Conservation (phyloP, 441 rosid species). For the Dalechampia spathulata region DNA sequence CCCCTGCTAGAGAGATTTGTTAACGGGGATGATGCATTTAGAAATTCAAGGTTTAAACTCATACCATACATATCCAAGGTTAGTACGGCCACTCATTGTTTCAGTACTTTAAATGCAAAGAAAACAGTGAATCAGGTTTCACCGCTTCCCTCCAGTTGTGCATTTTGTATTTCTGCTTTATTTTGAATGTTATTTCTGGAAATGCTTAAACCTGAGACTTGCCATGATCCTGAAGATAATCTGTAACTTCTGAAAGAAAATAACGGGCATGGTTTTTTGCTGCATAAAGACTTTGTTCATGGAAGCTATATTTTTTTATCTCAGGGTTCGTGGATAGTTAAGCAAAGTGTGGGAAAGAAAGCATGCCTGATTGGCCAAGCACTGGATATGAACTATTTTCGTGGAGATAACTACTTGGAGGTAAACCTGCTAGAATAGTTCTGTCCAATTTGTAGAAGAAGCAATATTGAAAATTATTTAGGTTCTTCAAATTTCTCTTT, state of each 20-base stretch:
- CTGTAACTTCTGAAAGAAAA: background rate
- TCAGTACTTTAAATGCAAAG: background rate
- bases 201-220: background rate
- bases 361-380: constrained; percentile 96
- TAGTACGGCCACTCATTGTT: constrained; percentile 14
- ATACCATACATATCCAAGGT: constrained; percentile 98
- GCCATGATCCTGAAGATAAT: background rate
- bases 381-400: constrained; percentile 81
- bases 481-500: too few relatives aligned
- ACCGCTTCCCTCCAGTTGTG: background rate
- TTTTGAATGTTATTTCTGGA: background rate
- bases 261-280: background rate
- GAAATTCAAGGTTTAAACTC: constrained; percentile 97
- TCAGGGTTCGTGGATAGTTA: constrained; percentile 98
- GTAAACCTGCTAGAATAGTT: constrained; percentile 30
- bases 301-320: constrained; percentile 14
- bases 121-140: background rate
- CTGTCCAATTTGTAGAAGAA: background rate
- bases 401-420: constrained; percentile 91
- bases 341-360: constrained; percentile 96
- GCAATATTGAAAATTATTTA: too few relatives aligned
- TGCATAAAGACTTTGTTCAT: background rate
- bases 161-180: background rate
- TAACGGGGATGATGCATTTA: constrained; percentile 73
- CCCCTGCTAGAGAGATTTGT: constrained; percentile 81